Conservation (phyloP, 805 yeast species). For the Candida gorgasii region DNA sequence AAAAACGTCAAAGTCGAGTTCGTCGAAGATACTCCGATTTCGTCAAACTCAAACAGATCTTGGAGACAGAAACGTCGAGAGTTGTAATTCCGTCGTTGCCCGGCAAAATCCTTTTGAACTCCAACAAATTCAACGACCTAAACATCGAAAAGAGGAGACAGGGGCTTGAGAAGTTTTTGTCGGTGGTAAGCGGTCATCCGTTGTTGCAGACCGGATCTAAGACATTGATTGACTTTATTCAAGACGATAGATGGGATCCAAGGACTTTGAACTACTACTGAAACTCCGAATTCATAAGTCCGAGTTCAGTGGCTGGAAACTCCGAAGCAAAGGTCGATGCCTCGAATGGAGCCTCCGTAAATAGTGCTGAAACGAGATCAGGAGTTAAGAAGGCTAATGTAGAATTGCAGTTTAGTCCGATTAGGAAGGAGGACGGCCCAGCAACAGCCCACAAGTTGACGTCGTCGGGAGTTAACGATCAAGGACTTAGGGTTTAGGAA, state of each 20-base stretch:
- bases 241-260: conserved; percentile 76
- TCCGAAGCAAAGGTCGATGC: no score
- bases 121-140: conserved; percentile 75
- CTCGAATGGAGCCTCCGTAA: no score
- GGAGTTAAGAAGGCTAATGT: no score
- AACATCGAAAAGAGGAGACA: conserved; percentile 80
- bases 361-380: no score
- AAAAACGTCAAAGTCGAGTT: conserved; percentile 60
- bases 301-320: no score
- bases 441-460: no score
- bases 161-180: conserved; percentile 79
- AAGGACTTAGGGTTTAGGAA: no score
- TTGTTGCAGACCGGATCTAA: conserved; percentile 82
- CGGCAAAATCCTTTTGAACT: conserved; percentile 71
- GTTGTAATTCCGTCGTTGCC: conserved; percentile 88
- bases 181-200: conserved; percentile 89
- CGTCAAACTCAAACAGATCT: conserved; percentile 70
- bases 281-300: neutral
- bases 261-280: conserved; percentile 16
- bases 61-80: conserved; percentile 73
- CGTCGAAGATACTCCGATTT: conserved; percentile 90
- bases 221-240: conserved; percentile 78
- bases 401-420: no score
- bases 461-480: no score
- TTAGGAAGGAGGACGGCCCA: no score